A percentile compares a stretch with the other conserved stretches of the same genome.
phyloP scores from a whole-genome alignment of 208 protist species.

The Leishmania guyanensis region DNA sequence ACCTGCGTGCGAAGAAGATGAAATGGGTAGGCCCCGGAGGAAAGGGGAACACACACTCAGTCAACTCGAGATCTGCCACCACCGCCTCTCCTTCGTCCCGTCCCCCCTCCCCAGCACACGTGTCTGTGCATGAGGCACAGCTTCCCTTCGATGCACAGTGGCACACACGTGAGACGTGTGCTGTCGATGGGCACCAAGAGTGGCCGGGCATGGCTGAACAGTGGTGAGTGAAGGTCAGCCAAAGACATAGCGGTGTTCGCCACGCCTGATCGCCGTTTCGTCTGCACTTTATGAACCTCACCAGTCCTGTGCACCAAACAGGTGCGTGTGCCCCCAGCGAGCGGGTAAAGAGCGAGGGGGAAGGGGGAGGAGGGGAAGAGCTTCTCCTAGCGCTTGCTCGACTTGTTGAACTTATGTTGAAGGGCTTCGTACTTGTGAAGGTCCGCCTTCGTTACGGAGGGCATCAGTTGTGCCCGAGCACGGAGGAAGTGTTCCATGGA shows the following conservation, averaged over 20 bases:
- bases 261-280: neutral
- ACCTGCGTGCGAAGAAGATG: neutral
- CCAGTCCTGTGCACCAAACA: neutral
- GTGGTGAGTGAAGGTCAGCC: neutral
- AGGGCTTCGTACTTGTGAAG: constrained; percentile 75
- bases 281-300: neutral
- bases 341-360: neutral
- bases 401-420: constrained; percentile 61
- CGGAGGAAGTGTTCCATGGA: constrained; percentile 79
- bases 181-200: neutral
- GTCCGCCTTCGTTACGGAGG: constrained; percentile 81
- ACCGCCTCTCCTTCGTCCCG: neutral
- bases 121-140: neutral
- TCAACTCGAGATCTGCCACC: neutral
- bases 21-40: neutral
- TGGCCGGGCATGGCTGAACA: neutral
- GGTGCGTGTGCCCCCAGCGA: neutral
- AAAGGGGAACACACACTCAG: neutral
- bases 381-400: neutral
- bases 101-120: neutral
- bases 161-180: neutral
- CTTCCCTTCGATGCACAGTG: neutral
- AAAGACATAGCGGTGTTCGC: neutral
- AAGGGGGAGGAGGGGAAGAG: neutral
- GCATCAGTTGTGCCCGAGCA: constrained; percentile 76